Evolutionary conservation across 163 green algal genomes (phyloP).

Genomic region (Chlamydomonas reinhardtii): DNA sequence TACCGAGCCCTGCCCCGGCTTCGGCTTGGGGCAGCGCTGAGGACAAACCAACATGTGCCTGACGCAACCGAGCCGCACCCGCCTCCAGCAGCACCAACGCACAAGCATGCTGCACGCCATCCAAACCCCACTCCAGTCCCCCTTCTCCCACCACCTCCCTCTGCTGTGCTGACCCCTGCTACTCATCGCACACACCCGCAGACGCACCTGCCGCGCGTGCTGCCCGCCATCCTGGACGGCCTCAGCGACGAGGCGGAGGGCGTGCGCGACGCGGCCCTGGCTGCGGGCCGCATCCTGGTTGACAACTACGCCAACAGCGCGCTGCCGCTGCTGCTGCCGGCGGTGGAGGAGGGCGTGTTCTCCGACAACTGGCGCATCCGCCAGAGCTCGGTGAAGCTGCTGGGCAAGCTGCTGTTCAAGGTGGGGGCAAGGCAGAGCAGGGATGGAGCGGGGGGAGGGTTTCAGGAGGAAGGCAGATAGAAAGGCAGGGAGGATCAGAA

Average conservation of each 20-base stretch:
- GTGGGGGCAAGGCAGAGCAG: slow-evolving; percentile 45
- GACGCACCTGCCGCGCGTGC: slow-evolving; percentile 72
- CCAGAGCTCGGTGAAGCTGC: slow-evolving; percentile 93
- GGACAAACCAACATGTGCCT: no score
- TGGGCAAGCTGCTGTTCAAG: slow-evolving; percentile 98
- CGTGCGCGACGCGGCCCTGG: slow-evolving; percentile 92
- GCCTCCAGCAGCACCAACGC: no score
- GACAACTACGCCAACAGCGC: slow-evolving; percentile 69
- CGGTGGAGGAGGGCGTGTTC: slow-evolving; percentile 92
- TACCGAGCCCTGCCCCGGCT: no score
- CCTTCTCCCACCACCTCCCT: background rate
- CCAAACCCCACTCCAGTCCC: no score
- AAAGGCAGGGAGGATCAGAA: no score
- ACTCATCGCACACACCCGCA: no score
- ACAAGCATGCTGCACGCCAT: no score
- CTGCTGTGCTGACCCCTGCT: no score
- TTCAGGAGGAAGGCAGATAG: background rate
- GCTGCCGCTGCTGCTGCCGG: slow-evolving; percentile 92
- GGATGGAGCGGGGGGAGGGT: background rate
- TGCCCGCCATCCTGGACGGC: slow-evolving; percentile 92
- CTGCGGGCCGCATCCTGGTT: slow-evolving; percentile 75
- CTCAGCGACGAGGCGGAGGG: slow-evolving; percentile 95
- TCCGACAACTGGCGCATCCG: slow-evolving; percentile 96
- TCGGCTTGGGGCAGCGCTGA: no score
- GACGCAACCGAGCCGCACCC: no score